Conservation (phyloP, 2,329 filamentous ascomycete species). For the Alternaria atra region DNA sequence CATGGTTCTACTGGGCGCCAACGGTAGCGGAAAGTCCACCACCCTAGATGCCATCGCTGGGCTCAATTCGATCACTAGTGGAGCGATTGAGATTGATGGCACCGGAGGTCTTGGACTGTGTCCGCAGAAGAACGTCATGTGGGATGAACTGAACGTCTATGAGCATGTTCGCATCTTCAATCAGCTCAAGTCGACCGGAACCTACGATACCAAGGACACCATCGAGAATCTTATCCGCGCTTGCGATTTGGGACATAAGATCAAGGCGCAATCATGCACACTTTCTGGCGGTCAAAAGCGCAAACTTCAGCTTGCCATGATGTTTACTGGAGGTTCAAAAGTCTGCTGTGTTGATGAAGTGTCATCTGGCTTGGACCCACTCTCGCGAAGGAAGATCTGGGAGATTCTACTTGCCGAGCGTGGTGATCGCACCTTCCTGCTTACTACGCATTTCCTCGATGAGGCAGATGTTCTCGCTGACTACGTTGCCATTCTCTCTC, state of each 20-base stretch:
- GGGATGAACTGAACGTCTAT: constrained; percentile 85
- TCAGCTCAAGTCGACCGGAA: constrained; percentile 70
- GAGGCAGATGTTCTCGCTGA: constrained; percentile 91
- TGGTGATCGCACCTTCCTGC: constrained; percentile 79
- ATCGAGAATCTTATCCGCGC: constrained; percentile 71
- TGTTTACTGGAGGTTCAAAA: constrained; percentile 88
- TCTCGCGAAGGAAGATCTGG: constrained; percentile 90
- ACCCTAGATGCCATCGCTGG: constrained; percentile 89
- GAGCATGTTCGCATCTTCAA: constrained; percentile 90
- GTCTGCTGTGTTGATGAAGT: constrained; percentile 94
- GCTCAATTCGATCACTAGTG: constrained; percentile 77
- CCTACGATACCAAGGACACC: constrained; percentile 65
- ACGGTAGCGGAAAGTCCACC: constrained; percentile 90
- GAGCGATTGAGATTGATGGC: constrained; percentile 78
- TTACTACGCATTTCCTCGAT: constrained; percentile 94
- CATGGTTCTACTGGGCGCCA: constrained; percentile 84
- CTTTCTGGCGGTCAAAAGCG: constrained; percentile 91
- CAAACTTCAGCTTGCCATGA: constrained; percentile 92
- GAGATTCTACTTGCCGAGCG: constrained; percentile 89
- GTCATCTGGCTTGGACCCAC: constrained; percentile 84
- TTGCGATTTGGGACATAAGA: constrained; percentile 80
- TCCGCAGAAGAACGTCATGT: constrained; percentile 93
- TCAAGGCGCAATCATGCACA: constrained; percentile 75
- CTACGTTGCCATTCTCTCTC: constrained; percentile 86
- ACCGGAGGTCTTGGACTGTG: constrained; percentile 84